Evolutionary conservation across 371 early-diverging fungal species (phyloP).

Genomic region (Chytridiales sp.): DNA sequence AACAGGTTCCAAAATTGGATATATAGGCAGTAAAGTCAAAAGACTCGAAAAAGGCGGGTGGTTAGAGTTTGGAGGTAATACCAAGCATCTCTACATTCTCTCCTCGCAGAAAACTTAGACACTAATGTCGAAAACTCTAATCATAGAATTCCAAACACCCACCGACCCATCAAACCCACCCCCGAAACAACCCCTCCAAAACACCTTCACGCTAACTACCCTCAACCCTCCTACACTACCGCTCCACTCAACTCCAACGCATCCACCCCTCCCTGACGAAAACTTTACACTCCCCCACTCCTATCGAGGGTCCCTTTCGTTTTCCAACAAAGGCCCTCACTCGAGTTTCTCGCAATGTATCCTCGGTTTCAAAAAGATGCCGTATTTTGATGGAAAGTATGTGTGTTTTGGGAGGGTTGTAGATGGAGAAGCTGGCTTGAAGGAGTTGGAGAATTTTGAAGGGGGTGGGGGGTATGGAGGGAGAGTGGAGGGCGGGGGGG

Average conservation of each 20-base stretch:
- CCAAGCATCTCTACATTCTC: neutral
- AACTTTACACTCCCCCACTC: constrained; percentile 46
- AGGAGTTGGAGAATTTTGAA: constrained; percentile 24
- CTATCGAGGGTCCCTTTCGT: constrained; percentile 40
- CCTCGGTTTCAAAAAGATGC: constrained; percentile 38
- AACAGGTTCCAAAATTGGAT: no score
- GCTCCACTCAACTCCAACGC: no score
- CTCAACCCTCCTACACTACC: constrained; percentile 1
- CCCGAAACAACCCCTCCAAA: constrained; percentile 2
- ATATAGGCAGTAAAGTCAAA: constrained; percentile 18
- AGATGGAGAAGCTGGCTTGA: constrained; percentile 34
- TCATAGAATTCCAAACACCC: constrained; percentile 6
- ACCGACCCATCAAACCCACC: neutral
- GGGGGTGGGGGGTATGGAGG: no score
- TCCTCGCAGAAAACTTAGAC: neutral
- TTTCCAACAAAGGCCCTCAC: constrained; percentile 45
- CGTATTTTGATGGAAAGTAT: constrained; percentile 46
- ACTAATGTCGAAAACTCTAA: neutral
- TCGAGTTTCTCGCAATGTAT: constrained; percentile 38
- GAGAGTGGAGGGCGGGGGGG: no score
- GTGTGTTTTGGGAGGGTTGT: constrained; percentile 44
- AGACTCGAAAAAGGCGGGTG: constrained; percentile 39
- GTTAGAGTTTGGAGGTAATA: constrained; percentile 40
- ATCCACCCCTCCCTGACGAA: constrained; percentile 32
- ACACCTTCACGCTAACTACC: constrained; percentile 3